Conservation (phyloP, 164 flowering plant species). For the Vitis vinifera region DNA sequence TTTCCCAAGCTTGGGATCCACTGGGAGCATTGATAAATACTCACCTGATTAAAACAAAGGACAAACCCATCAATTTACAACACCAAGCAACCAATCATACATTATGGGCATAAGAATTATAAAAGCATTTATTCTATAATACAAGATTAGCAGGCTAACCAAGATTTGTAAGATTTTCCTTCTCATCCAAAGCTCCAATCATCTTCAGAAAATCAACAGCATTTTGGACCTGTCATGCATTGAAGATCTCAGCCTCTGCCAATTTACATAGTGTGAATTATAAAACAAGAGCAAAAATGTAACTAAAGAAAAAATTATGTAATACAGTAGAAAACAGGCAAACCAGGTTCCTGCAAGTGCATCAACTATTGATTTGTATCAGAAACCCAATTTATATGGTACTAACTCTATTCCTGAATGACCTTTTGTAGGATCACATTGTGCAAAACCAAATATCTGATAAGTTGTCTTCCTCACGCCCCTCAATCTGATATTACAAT, state of each 20-base stretch:
- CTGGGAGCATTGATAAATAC: constrained; percentile 87
- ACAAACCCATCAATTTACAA: background rate
- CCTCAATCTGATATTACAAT: no score
- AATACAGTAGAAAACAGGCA: background rate
- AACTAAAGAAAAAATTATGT: background rate
- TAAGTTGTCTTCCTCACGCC: no score
- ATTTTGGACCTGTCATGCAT: constrained; percentile 76
- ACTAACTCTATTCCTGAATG: no score
- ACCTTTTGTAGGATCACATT: no score
- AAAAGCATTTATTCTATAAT: background rate
- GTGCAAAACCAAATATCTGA: no score
- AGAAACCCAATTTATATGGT: no score
- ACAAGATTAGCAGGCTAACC: constrained; percentile 48
- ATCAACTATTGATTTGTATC: no score
- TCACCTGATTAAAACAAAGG: constrained; percentile 47
- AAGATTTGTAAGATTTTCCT: constrained; percentile 87
- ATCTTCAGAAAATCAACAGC: constrained; percentile 89
- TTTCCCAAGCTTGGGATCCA: constrained; percentile 98
- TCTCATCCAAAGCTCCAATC: constrained; percentile 94
- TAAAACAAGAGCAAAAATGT: background rate
- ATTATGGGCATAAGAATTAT: background rate
- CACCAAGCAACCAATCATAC: background rate
- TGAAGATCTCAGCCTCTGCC: background rate
- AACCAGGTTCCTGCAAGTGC: no score
- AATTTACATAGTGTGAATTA: background rate